Conservation (phyloP, 2,329 filamentous ascomycete genomes). For the Penicillium sclerotigenum region DNA sequence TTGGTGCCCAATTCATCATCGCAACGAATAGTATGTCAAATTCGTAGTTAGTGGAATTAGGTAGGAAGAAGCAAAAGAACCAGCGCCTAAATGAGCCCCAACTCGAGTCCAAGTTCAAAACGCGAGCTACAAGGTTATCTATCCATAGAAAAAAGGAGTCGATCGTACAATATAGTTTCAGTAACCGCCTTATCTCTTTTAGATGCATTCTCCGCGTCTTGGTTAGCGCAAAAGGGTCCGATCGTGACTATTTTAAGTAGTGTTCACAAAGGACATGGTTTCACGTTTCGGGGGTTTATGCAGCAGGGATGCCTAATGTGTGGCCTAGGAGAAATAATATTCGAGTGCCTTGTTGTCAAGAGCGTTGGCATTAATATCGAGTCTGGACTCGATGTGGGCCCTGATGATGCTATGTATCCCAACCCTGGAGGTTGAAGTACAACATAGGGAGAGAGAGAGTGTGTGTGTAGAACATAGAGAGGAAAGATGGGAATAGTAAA, state of each 20-base stretch:
- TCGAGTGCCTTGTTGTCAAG: not conserved
- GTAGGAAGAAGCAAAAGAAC: not conserved
- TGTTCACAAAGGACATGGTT: not conserved
- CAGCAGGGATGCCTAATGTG: not conserved
- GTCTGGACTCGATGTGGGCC: not conserved
- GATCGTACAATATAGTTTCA: not conserved
- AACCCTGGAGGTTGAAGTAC: not conserved
- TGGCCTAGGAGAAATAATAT: not conserved
- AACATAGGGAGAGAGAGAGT: not conserved
- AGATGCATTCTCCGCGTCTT: not conserved
- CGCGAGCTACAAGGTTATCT: not conserved
- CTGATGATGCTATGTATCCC: constrained; percentile 14
- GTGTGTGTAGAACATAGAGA: not conserved
- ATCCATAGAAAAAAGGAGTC: not conserved
- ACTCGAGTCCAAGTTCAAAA: not conserved
- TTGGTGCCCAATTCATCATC: not conserved
- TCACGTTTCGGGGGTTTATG: not conserved
- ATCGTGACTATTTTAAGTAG: not conserved
- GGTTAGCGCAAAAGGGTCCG: not conserved
- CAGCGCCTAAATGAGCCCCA: not conserved
- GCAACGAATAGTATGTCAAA: not conserved
- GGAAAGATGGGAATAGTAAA: not conserved
- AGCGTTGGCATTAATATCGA: not conserved
- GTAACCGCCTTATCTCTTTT: not conserved
- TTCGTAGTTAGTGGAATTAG: not conserved